Evolutionary conservation across 805 yeast species (phyloP).

Genomic region (Ogataea glucozyma): DNA sequence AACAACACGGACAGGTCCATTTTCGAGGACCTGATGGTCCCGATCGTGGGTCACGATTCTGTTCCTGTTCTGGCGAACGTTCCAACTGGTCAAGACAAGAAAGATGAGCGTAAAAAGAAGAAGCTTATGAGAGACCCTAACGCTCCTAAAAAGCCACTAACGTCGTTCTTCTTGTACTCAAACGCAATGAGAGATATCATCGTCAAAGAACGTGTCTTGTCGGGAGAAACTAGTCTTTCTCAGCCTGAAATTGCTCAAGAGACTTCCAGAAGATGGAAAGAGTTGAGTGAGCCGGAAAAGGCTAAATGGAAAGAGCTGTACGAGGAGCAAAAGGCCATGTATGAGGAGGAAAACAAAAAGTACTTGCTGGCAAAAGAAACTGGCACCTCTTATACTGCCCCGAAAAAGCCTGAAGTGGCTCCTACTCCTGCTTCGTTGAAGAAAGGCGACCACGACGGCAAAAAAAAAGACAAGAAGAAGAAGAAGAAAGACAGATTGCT

Average conservation of each 20-base stretch:
- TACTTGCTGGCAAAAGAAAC: conserved; percentile 33
- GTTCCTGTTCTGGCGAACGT: conserved; percentile 19
- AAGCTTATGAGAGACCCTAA: conserved; percentile 71
- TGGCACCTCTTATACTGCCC: conserved; percentile 31
- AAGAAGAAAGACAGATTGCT: conserved; percentile 43
- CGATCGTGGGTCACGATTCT: conserved; percentile 32
- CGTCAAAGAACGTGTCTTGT: conserved; percentile 62
- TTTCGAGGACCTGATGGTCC: conserved; percentile 29
- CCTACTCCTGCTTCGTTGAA: conserved; percentile 23
- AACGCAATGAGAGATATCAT: conserved; percentile 71
- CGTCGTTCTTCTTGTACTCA: conserved; percentile 80
- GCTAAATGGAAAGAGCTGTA: conserved; percentile 67
- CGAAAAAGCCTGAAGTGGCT: conserved; percentile 28
- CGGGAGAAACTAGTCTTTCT: conserved; percentile 61
- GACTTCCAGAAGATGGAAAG: conserved; percentile 79
- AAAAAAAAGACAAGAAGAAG: conserved; percentile 55
- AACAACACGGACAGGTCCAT: conserved; percentile 36
- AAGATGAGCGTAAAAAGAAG: conserved; percentile 49
- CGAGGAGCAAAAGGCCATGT: conserved; percentile 44
- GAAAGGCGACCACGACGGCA: conserved; percentile 39
- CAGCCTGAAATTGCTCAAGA: conserved; percentile 79
- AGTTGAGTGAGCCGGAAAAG: conserved; percentile 67
- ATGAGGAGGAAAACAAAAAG: conserved; percentile 33
- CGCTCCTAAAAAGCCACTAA: conserved; percentile 94
- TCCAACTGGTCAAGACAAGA: conserved; percentile 40